Percentiles rank a stretch among this genome's conserved stretches.
These are phyloP conservation scores for Cytospora schulzeri DNA, from an alignment of 2,329 filamentous ascomycete genomes.

Conservation along the genomic window DNA sequence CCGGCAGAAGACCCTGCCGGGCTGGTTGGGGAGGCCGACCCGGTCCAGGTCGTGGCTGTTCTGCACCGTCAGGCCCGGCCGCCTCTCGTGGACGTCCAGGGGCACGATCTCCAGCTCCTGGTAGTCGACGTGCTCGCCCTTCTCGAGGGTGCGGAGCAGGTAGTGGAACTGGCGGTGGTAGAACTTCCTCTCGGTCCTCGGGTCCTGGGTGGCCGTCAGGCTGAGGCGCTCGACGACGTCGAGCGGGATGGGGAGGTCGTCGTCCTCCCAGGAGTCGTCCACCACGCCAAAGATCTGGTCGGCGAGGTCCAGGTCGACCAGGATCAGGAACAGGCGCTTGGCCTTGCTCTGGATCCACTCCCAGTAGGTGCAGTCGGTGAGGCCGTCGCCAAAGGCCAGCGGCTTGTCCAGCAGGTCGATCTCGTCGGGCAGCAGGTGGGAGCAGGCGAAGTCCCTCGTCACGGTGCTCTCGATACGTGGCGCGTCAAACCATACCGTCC, in stretches of 20 bases:
- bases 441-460: conserved; percentile 67
- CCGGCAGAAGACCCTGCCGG: conserved; percentile 59
- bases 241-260: conserved; percentile 69
- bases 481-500: conserved; percentile 66
- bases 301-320: conserved; percentile 69
- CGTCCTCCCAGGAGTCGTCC: conserved; percentile 76
- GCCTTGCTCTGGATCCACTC: conserved; percentile 75
- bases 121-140: conserved; percentile 65
- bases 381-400: conserved; percentile 67
- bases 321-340: conserved; percentile 69
- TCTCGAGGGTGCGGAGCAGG: conserved; percentile 63
- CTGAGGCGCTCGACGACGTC: conserved; percentile 67
- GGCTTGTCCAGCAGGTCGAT: conserved; percentile 62
- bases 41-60: conserved; percentile 51
- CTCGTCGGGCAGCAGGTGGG: conserved; percentile 65
- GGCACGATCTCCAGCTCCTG: conserved; percentile 69
- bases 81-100: conserved; percentile 65
- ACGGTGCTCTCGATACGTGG: conserved; percentile 70
- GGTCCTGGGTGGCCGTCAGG: conserved; percentile 61
- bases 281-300: conserved; percentile 76
- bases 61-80: conserved; percentile 45
- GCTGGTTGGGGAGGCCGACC: conserved; percentile 64
- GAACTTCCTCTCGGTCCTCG: conserved; percentile 68
- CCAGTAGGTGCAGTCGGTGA: conserved; percentile 75
- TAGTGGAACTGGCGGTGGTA: conserved; percentile 72